These are phyloP conservation scores for Cokeromyces recurvatus DNA, from an alignment of 371 early-diverging fungal genomes.

Conservation along the genomic window DNA sequence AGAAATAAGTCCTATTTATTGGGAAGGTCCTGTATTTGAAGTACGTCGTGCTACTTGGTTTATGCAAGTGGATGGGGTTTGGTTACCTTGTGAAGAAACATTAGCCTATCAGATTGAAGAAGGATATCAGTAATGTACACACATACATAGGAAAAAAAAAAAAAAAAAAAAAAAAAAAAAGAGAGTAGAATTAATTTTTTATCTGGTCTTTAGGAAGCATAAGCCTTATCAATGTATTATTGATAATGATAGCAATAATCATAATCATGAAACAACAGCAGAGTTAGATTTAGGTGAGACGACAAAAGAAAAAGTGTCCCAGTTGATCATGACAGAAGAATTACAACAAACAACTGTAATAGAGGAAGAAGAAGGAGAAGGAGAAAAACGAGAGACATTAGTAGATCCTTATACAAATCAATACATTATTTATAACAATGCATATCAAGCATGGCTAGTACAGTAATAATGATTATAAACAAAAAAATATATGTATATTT, in stretches of 20 bases:
- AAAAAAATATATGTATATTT: too few relatives aligned
- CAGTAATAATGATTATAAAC: too few relatives aligned
- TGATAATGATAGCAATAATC: too few relatives aligned
- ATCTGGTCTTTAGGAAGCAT: too few relatives aligned
- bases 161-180: not conserved
- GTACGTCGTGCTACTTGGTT: constrained; percentile 85
- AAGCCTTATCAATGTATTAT: too few relatives aligned
- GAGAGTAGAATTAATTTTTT: too few relatives aligned
- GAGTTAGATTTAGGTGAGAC: not conserved
- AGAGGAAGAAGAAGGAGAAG: constrained; percentile 48
- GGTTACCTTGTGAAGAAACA: constrained; percentile 78
- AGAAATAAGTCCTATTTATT: constrained; percentile 75
- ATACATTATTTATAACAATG: constrained; percentile 66
- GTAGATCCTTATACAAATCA: constrained; percentile 70
- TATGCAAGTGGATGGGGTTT: constrained; percentile 59
- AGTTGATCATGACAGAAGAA: too few relatives aligned
- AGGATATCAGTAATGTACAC: constrained; percentile 62
- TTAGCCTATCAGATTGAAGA: constrained; percentile 76
- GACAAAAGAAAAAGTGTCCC: constrained; percentile 13
- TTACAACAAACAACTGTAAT: not conserved
- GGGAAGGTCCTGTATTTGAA: constrained; percentile 79
- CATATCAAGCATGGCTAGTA: constrained; percentile 62
- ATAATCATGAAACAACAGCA: too few relatives aligned
- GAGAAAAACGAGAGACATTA: too few relatives aligned
- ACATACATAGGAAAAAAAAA: not conserved